phyloP scores from a whole-genome alignment of 306 rosid genomes.

The Cicer yamashitae region DNA sequence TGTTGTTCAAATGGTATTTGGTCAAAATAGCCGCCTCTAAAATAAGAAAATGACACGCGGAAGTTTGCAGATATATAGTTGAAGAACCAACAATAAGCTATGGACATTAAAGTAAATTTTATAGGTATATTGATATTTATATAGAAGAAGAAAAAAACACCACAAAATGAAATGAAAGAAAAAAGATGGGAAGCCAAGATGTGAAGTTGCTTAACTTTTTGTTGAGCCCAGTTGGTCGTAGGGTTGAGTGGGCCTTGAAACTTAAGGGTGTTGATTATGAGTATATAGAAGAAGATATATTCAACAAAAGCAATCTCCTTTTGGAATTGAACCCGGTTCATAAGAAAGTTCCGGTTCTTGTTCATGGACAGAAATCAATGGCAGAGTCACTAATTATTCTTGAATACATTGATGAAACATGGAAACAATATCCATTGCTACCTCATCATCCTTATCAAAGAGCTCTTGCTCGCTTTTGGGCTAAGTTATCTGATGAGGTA shows the following conservation, averaged over 20 bases:
- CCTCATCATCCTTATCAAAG: conserved; percentile 49
- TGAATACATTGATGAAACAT: conserved; percentile 43
- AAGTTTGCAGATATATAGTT: not conserved
- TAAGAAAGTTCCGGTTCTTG: conserved; percentile 44
- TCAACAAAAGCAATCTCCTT: conserved; percentile 51
- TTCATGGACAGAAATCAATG: conserved; percentile 29
- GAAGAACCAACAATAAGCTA: not conserved
- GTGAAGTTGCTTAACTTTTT: conserved; percentile 44
- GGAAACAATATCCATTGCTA: conserved; percentile 47
- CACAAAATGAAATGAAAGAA: not conserved
- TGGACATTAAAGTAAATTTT: not conserved
- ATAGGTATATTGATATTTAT: too few species aligned
- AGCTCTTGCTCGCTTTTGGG: conserved; percentile 50
- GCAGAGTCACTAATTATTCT: conserved; percentile 50
- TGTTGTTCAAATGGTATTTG: not conserved
- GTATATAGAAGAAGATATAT: conserved; percentile 55
- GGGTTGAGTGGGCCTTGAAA: conserved; percentile 50
- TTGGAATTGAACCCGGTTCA: conserved; percentile 51
- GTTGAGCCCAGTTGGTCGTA: conserved; percentile 43
- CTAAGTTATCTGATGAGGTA: conserved; percentile 46
- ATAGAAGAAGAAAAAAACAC: not conserved
- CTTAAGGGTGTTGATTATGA: conserved; percentile 47
- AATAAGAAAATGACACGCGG: not conserved
- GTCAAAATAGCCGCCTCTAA: conserved; percentile 37
- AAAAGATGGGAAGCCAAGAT: conserved; percentile 40